phyloP scores from a whole-genome alignment of 176 grass and related monocot species.

The Aegilops speltoides region DNA sequence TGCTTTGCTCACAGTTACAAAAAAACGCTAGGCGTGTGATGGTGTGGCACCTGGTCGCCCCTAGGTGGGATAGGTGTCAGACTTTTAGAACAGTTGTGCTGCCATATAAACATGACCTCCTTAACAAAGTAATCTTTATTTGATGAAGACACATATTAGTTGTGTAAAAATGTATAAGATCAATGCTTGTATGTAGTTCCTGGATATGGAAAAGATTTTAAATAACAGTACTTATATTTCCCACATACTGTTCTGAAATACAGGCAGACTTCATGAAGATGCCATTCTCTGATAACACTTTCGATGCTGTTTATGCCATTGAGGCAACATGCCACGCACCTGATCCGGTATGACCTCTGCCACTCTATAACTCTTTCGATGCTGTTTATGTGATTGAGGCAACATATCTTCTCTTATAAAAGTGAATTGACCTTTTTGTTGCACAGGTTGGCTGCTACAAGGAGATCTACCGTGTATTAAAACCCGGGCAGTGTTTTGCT shows the following conservation, averaged over 20 bases:
- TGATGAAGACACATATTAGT: background rate
- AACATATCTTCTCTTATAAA: conserved; percentile 31
- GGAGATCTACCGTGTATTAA: conserved; percentile 89
- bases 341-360: conserved; percentile 43
- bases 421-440: conserved; percentile 24
- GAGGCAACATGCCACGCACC: conserved; percentile 83
- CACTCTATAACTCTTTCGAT: conserved; percentile 46
- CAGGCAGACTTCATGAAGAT: conserved; percentile 93
- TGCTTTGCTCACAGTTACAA: background rate
- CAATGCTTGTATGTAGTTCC: background rate
- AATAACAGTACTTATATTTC: conserved; percentile 12
- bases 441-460: conserved; percentile 89
- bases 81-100: background rate
- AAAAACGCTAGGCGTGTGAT: background rate
- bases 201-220: background rate
- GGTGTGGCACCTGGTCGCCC: background rate
- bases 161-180: conserved; percentile 21
- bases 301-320: conserved; percentile 65
- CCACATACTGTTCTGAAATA: conserved; percentile 27
- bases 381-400: conserved; percentile 66
- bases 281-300: conserved; percentile 65
- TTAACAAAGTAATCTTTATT: background rate
- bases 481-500: conserved; percentile 93
- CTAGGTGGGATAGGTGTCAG: background rate
- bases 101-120: background rate